Evolutionary conservation across 345 rosid genomes (phyloP).

Genomic region (Eucalyptus pauciflora): DNA sequence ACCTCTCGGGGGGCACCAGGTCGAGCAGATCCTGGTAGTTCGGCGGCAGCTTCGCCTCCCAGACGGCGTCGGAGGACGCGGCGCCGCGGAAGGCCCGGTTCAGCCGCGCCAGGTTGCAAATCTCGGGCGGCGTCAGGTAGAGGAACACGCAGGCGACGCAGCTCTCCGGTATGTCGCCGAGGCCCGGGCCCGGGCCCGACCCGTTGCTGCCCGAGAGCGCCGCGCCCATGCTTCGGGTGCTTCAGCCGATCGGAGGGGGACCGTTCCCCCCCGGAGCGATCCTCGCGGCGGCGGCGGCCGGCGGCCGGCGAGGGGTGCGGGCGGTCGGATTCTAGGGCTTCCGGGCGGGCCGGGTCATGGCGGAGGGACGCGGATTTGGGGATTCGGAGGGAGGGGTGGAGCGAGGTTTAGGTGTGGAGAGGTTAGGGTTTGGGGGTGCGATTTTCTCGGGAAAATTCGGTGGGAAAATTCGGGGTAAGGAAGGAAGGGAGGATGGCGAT

Average conservation of each 20-base stretch:
- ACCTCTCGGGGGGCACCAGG: slow-evolving; percentile 68
- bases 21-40: slow-evolving; percentile 80
- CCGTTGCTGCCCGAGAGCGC: slow-evolving; percentile 58
- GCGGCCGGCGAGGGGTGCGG: background rate
- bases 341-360: background rate
- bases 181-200: slow-evolving; percentile 39
- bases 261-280: background rate
- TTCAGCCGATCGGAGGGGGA: background rate
- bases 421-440: background rate
- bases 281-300: background rate
- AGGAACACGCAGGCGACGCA: slow-evolving; percentile 85
- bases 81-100: slow-evolving; percentile 82
- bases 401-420: background rate
- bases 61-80: slow-evolving; percentile 85
- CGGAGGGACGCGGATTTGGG: background rate
- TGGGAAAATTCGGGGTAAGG: background rate
- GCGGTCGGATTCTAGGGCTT: background rate
- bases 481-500: background rate
- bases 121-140: slow-evolving; percentile 88
- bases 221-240: slow-evolving; percentile 49
- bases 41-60: slow-evolving; percentile 75
- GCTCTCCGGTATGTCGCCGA: slow-evolving; percentile 92
- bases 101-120: slow-evolving; percentile 85
- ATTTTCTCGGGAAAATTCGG: background rate
- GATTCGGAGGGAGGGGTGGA: background rate